Evolutionary conservation across 2,329 filamentous ascomycete genomes (phyloP).

Genomic region (Xylaria sp.): DNA sequence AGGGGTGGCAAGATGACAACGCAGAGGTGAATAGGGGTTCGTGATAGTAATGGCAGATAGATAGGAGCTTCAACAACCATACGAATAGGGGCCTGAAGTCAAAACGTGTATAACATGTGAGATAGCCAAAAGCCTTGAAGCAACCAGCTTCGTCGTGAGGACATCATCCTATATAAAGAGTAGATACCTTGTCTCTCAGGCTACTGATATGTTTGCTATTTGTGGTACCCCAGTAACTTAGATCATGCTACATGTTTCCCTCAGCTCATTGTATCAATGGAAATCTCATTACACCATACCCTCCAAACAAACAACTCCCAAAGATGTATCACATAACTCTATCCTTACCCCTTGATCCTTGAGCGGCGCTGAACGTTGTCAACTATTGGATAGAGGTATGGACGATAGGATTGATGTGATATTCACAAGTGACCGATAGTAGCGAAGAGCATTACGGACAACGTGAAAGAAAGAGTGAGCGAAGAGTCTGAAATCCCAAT

Average conservation of each 20-base stretch:
- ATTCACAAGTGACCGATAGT: constrained; percentile 11
- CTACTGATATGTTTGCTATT: no score
- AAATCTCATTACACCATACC: no score
- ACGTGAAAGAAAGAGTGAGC: not conserved
- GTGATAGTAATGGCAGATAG: no score
- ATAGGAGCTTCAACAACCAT: no score
- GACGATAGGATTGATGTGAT: not conserved
- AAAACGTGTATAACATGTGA: not conserved
- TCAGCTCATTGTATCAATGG: no score
- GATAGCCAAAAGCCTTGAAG: not conserved
- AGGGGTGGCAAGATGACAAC: not conserved
- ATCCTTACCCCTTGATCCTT: not conserved
- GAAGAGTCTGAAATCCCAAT: no score
- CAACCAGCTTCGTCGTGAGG: no score
- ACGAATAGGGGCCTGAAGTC: no score
- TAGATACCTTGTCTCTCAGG: no score
- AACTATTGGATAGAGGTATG: not conserved
- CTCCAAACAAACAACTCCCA: not conserved
- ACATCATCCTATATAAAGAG: no score
- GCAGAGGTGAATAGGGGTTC: not conserved
- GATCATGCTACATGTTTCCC: no score
- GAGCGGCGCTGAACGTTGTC: not conserved
- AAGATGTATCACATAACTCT: not conserved
- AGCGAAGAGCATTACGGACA: not conserved
- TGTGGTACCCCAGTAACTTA: no score